Evolutionary conservation across 2,329 filamentous ascomycete genomes (phyloP), one percentile per base, ranked within the genome.

Genomic region (Fusarium begoniae): DNA sequence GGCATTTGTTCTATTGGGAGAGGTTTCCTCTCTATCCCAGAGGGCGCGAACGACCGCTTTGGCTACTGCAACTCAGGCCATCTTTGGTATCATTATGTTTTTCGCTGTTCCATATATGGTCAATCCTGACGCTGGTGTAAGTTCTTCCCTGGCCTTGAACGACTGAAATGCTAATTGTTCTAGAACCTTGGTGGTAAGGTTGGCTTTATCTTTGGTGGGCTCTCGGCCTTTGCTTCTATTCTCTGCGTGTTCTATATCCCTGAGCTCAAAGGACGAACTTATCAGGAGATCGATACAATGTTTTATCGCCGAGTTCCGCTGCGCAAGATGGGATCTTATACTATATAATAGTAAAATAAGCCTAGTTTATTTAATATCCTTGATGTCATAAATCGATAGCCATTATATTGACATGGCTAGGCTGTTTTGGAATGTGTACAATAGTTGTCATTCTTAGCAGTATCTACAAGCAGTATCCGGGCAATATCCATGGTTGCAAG

Each of bases 401-500:
- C 15, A 8, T 35, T 3, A 35, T 35, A 17, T 35, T 35, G 14
- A 17, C 8, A 17, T 35, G 3, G 8, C 32, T 35, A 14, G 15
- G 8, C 15, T 35, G 4, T 15, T 35, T 35, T 35, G 32, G 32
- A 35, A 17, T 8, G 15, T 35, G 32, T 35, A 35, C 32, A 17
- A 35, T 9, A 35, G 32, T 35, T 35, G 32, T 35, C 9, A 8
- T 17, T 35, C 15, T 35, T 17, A 37, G 5, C 73, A 75, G 8
- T 72, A 74, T 40, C 40, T 53, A 6, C 80, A 82, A 22, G 80
- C 80, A 81, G 47, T 66, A 22, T 61, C n/a, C 0, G 85, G 85
- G 57, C 84, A 86, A 66, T 87, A 87, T 0, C 84, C 85, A 73
- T 85, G 83, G 66, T 82, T 83, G 51, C 85, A 87, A 18, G 83